Conservation (phyloP, 768 basidiomycete genomes). For the Sarcodon aspratus region DNA sequence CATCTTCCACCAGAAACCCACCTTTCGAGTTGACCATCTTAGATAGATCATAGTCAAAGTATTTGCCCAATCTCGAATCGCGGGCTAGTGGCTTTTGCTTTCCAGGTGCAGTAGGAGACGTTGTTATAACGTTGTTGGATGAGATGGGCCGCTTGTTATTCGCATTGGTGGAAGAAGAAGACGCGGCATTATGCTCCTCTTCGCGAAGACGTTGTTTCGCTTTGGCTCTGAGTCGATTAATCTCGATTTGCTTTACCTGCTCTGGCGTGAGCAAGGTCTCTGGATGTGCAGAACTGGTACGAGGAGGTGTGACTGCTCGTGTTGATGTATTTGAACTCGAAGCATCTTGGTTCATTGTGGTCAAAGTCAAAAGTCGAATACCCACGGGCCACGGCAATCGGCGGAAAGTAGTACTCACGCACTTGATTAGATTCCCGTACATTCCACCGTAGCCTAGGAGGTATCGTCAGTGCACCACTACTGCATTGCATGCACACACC, state of each 20-base stretch:
- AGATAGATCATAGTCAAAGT: conserved; percentile 94
- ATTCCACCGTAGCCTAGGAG: too few relatives aligned
- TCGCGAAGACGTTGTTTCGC: conserved; percentile 61
- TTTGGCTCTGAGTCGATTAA: conserved; percentile 79
- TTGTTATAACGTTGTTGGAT: conserved; percentile 43
- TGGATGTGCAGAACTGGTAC: conserved; percentile 10
- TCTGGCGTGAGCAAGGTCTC: conserved; percentile 43
- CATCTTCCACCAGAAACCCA: conserved; percentile 88
- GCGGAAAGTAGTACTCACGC: background rate
- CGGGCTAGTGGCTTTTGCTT: conserved; percentile 32
- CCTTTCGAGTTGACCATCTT: conserved; percentile 97
- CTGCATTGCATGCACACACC: too few relatives aligned
- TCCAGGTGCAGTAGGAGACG: conserved; percentile 42
- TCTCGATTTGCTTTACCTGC: conserved; percentile 59
- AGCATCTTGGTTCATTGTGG: background rate
- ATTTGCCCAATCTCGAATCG: conserved; percentile 67
- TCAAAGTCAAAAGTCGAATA: background rate
- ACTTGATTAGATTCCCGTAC: too few relatives aligned
- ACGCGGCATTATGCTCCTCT: conserved; percentile 25
- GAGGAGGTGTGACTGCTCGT: conserved; percentile 3
- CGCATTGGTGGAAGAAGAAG: conserved; percentile 41
- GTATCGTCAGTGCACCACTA: too few relatives aligned
- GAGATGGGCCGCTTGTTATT: conserved; percentile 68
- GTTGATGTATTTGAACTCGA: conserved; percentile 4
- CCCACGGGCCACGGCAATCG: background rate